Conservation (phyloP, 2,329 filamentous ascomycete genomes). For the Aspergillus intermedius region DNA sequence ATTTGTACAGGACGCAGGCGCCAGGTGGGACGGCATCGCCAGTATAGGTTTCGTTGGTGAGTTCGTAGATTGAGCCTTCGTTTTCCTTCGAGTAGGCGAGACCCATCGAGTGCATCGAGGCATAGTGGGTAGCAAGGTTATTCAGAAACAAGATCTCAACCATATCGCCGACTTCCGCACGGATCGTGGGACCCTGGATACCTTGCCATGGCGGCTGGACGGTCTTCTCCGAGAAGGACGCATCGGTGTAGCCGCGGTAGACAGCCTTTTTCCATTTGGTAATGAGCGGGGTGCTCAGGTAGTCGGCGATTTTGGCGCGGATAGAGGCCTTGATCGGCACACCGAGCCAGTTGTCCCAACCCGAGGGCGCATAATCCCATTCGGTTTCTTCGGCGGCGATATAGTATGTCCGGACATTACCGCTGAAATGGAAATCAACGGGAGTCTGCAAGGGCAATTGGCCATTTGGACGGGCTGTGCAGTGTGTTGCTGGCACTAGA, state of each 20-base stretch:
- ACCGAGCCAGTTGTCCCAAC: conserved; percentile 9
- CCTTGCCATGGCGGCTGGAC: conserved; percentile 20
- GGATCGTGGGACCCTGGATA: conserved; percentile 1
- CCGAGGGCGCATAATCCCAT: conserved; percentile 4
- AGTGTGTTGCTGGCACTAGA: background rate
- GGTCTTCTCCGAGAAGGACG: conserved; percentile 13
- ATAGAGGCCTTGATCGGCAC: conserved; percentile 10
- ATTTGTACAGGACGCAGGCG: conserved; percentile 1
- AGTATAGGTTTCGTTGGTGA: background rate
- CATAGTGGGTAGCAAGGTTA: background rate
- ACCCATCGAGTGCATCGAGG: conserved; percentile 3
- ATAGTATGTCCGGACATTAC: conserved; percentile 3
- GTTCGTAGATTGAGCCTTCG: background rate
- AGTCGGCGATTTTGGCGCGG: conserved; percentile 3
- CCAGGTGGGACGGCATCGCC: conserved; percentile 1
- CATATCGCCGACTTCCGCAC: conserved; percentile 2
- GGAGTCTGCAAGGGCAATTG: conserved; percentile 1
- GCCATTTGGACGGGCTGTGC: background rate
- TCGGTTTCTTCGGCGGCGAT: conserved; percentile 3
- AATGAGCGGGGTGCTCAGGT: conserved; percentile 1
- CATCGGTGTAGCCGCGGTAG: conserved; percentile 26
- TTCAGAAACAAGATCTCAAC: conserved; percentile 3
- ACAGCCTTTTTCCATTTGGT: conserved; percentile 23
- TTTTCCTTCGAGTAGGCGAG: conserved; percentile 1
- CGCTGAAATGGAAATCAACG: conserved; percentile 1